phyloP scores from a whole-genome alignment of 2,329 filamentous ascomycete species.

The Phaeosphaeriaceae sp. region DNA sequence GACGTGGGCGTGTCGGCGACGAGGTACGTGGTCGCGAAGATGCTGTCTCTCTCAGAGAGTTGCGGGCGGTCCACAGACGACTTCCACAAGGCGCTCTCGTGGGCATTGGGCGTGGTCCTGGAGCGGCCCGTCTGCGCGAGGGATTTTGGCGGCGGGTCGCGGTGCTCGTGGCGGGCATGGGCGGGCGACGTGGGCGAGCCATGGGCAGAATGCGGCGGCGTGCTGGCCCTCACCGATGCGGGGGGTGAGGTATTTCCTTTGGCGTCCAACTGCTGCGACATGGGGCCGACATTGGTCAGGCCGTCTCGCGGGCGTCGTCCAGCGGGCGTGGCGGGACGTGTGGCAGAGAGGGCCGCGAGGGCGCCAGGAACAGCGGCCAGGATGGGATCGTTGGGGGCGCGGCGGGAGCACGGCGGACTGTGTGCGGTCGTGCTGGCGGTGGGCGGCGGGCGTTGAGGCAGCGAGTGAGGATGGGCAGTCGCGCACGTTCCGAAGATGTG shows the following conservation, averaged over 20 bases:
- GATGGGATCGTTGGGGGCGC: slow-evolving; percentile 27
- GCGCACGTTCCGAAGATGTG: slow-evolving; percentile 40
- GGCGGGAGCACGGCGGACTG: slow-evolving; percentile 21
- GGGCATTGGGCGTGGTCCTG: slow-evolving; percentile 45
- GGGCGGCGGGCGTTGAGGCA: slow-evolving; percentile 19
- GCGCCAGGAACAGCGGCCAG: slow-evolving; percentile 24
- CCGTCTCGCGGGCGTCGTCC: slow-evolving; percentile 28
- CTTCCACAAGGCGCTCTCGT: slow-evolving; percentile 43
- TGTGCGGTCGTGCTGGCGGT: slow-evolving; percentile 13
- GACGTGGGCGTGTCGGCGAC: slow-evolving; percentile 57
- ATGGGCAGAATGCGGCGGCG: slow-evolving; percentile 32
- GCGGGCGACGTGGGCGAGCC: slow-evolving; percentile 23
- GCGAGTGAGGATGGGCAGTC: slow-evolving; percentile 29
- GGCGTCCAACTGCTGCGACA: slow-evolving; percentile 49
- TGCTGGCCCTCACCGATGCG: slow-evolving; percentile 50
- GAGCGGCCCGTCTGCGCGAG: slow-evolving; percentile 49
- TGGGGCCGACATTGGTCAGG: slow-evolving; percentile 53
- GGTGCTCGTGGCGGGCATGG: slow-evolving; percentile 6
- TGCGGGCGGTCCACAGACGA: slow-evolving; percentile 55
- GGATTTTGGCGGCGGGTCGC: slow-evolving; percentile 38
- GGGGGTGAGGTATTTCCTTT: slow-evolving; percentile 49
- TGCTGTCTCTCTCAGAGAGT: slow-evolving; percentile 68
- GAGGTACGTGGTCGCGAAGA: slow-evolving; percentile 68
- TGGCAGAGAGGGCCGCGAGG: slow-evolving; percentile 43
- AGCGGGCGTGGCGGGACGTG: slow-evolving; percentile 39